Conservation (phyloP, 495 filamentous ascomycete genomes). For the Talaromyces ruber region DNA sequence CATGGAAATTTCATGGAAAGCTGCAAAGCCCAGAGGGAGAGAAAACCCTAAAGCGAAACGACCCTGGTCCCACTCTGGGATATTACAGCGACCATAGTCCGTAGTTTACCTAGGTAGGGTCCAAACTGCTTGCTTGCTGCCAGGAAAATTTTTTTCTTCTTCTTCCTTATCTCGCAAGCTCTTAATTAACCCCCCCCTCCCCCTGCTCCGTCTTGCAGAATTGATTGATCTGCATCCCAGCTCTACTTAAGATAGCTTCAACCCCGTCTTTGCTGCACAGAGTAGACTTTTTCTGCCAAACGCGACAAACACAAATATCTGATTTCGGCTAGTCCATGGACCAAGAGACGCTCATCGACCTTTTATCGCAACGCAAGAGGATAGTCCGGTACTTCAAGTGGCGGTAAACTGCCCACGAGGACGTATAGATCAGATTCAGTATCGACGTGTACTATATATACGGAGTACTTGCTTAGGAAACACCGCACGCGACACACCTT, state of each 20-base stretch:
- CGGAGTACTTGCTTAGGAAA: not conserved
- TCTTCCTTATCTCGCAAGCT: not conserved
- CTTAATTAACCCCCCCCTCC: not conserved
- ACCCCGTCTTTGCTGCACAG: not conserved
- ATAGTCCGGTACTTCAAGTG: conserved; percentile 7
- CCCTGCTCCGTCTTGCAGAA: not conserved
- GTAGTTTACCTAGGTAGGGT: not conserved
- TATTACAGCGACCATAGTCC: not conserved
- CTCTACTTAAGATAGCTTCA: not conserved
- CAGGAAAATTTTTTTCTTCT: not conserved
- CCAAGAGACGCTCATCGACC: conserved; percentile 4
- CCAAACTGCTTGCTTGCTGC: not conserved
- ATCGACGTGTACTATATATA: not conserved
- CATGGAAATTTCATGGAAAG: not conserved
- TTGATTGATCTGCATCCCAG: not conserved
- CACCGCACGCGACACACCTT: not conserved
- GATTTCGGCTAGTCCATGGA: conserved; percentile 1
- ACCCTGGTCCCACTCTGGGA: not conserved
- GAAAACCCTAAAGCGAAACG: not conserved
- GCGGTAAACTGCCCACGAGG: conserved; percentile 1
- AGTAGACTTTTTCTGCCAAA: not conserved
- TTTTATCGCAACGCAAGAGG: conserved; percentile 7
- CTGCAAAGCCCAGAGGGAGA: not conserved
- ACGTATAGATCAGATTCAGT: not conserved
- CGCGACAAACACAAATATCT: not conserved